Conservation (phyloP, 306 rosid species). For the Trifolium pratense region DNA sequence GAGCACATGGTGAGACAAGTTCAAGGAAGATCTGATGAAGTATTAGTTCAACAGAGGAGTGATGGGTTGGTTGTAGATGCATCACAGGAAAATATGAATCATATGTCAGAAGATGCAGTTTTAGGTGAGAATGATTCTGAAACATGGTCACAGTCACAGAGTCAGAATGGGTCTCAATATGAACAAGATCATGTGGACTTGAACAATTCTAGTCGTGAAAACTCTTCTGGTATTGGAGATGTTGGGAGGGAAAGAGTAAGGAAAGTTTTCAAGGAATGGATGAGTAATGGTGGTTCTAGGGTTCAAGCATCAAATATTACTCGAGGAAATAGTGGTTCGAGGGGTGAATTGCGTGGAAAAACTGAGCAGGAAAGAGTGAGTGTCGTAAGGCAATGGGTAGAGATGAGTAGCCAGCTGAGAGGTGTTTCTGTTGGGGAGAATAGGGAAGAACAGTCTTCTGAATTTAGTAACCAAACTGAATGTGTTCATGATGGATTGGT, state of each 20-base stretch:
- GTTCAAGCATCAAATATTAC: slow-evolving; percentile 57
- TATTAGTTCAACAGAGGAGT: slow-evolving; percentile 57
- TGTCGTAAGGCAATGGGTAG: slow-evolving; percentile 84
- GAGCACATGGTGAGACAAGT: slow-evolving; percentile 69
- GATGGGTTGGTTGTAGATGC: slow-evolving; percentile 53
- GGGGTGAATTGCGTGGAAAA: slow-evolving; percentile 82
- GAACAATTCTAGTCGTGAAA: slow-evolving; percentile 62
- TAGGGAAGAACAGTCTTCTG: slow-evolving; percentile 73
- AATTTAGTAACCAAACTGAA: slow-evolving; percentile 59
- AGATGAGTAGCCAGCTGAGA: slow-evolving; percentile 72
- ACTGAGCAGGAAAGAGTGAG: slow-evolving; percentile 92
- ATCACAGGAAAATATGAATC: slow-evolving; percentile 48
- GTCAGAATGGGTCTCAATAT: slow-evolving; percentile 65
- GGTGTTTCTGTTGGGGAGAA: slow-evolving; percentile 55
- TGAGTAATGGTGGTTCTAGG: slow-evolving; percentile 67
- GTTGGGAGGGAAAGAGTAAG: slow-evolving; percentile 94
- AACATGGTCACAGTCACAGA: slow-evolving; percentile 74
- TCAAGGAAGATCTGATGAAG: slow-evolving; percentile 68
- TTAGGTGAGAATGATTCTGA: slow-evolving; percentile 70
- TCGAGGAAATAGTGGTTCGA: slow-evolving; percentile 54
- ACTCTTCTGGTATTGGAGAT: slow-evolving; percentile 70
- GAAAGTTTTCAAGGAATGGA: slow-evolving; percentile 90
- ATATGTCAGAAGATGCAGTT: slow-evolving; percentile 54
- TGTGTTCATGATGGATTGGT: slow-evolving; percentile 64
- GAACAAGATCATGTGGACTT: slow-evolving; percentile 74